phyloP scores from a whole-genome alignment of 352 stramenopile genomes.

The Globisporangium recalcitrans region DNA sequence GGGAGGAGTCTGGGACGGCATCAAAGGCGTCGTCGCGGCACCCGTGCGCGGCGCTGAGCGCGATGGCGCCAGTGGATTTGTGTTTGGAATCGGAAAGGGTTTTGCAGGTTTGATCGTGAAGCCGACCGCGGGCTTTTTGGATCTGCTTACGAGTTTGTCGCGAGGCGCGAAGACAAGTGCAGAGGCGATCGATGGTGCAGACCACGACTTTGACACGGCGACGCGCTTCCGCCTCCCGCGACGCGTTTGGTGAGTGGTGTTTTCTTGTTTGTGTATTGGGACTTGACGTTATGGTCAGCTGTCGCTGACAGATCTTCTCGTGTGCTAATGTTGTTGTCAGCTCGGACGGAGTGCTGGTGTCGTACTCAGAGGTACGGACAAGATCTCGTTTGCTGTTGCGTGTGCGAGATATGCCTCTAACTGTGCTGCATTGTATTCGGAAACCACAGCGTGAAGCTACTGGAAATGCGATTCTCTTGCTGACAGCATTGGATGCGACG shows the following conservation, averaged over 20 bases:
- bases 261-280: background rate
- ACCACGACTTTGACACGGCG: conserved; percentile 39
- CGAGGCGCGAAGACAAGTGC: conserved; percentile 78
- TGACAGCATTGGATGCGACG: conserved; percentile 68
- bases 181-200: conserved; percentile 62
- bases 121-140: conserved; percentile 73
- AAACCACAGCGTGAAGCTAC: conserved; percentile 46
- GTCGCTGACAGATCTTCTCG: conserved; percentile 3
- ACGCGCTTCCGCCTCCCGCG: conserved; percentile 68
- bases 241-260: conserved; percentile 60
- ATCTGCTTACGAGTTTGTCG: conserved; percentile 78
- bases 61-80: conserved; percentile 73
- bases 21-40: conserved; percentile 75
- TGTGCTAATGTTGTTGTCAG: conserved; percentile 21
- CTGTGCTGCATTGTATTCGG: background rate
- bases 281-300: background rate
- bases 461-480: conserved; percentile 69
- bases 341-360: conserved; percentile 73
- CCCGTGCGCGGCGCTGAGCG: conserved; percentile 72
- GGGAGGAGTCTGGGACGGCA: conserved; percentile 74
- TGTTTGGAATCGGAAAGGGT: conserved; percentile 81
- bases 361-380: conserved; percentile 54
- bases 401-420: background rate
- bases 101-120: conserved; percentile 82
- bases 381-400: background rate